Percentiles rank a stretch among this genome's conserved stretches.
These are phyloP conservation scores for Phytophthora crassamura DNA, from an alignment of 352 stramenopile genomes.

Conservation along the genomic window DNA sequence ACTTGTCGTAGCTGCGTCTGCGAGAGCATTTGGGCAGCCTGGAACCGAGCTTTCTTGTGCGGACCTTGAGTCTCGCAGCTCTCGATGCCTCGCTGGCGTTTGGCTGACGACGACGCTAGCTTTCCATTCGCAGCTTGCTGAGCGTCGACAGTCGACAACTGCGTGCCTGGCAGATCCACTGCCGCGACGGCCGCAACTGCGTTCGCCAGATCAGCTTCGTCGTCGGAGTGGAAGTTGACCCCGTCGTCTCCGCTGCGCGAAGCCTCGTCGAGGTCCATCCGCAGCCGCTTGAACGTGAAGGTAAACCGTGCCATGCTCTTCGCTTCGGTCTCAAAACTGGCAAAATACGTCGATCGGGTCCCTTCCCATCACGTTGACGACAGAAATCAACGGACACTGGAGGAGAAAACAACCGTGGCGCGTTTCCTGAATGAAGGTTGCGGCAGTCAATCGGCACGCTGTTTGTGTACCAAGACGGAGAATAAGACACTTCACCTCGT, in stretches of 20 bases:
- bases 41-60: conserved; percentile 6
- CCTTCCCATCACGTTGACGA: too few relatives aligned
- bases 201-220: conserved; percentile 1
- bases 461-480: too few relatives aligned
- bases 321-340: too few relatives aligned
- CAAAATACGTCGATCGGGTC: too few relatives aligned
- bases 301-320: conserved; percentile 16
- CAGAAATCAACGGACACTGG: too few relatives aligned
- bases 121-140: neutral
- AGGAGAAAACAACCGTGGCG: too few relatives aligned
- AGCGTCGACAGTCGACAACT: neutral
- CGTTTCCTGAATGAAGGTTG: too few relatives aligned
- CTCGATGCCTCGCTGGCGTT: neutral
- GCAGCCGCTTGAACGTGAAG: conserved; percentile 18
- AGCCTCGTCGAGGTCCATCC: conserved; percentile 8
- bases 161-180: neutral
- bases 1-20: neutral
- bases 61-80: conserved; percentile 1
- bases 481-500: too few relatives aligned
- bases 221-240: conserved; percentile 19
- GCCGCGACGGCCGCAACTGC: neutral
- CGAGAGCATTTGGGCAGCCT: neutral
- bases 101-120: conserved; percentile 1
- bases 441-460: too few relatives aligned
- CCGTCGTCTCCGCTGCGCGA: neutral